Conservation (phyloP, 495 filamentous ascomycete genomes). For the Pyronema domesticum region DNA sequence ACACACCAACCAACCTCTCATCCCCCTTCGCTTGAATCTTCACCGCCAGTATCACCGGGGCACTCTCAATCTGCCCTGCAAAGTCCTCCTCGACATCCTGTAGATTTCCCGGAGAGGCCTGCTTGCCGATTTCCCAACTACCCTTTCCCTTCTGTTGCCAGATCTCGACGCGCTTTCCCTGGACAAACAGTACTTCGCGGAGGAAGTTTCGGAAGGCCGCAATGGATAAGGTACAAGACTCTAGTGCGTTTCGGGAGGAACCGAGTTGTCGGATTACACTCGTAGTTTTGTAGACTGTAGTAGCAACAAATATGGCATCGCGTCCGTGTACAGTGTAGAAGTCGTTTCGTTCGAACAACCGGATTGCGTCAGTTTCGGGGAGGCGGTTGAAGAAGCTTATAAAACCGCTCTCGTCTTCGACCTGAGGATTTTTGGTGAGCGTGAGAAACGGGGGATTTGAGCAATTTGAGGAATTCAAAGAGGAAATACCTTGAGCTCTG, state of each 20-base stretch:
- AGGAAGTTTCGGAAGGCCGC: conserved; percentile 94
- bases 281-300: conserved; percentile 91
- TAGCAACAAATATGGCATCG: conserved; percentile 84
- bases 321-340: conserved; percentile 88
- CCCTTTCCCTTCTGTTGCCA: conserved; percentile 58
- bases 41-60: conserved; percentile 85
- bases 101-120: conserved; percentile 85
- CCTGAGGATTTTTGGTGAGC: conserved; percentile 30
- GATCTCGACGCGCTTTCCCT: conserved; percentile 82
- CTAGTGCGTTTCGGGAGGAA: conserved; percentile 56
- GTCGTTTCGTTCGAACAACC: conserved; percentile 86
- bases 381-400: conserved; percentile 84
- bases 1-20: conserved; percentile 79
- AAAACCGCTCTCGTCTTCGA: conserved; percentile 92
- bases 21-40: conserved; percentile 76
- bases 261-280: conserved; percentile 85
- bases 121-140: conserved; percentile 80
- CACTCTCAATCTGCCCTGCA: conserved; percentile 67
- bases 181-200: conserved; percentile 75
- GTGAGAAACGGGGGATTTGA: conserved; percentile 1
- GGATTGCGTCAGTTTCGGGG: conserved; percentile 55
- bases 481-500: conserved; percentile 60
- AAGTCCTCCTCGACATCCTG: conserved; percentile 97
- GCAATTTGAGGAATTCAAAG: background rate
- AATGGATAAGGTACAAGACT: conserved; percentile 82